A percentile compares a stretch with the other conserved stretches of the same genome.
Conservation (phyloP, 345 rosid species). For the Rhodamnia argentea region DNA sequence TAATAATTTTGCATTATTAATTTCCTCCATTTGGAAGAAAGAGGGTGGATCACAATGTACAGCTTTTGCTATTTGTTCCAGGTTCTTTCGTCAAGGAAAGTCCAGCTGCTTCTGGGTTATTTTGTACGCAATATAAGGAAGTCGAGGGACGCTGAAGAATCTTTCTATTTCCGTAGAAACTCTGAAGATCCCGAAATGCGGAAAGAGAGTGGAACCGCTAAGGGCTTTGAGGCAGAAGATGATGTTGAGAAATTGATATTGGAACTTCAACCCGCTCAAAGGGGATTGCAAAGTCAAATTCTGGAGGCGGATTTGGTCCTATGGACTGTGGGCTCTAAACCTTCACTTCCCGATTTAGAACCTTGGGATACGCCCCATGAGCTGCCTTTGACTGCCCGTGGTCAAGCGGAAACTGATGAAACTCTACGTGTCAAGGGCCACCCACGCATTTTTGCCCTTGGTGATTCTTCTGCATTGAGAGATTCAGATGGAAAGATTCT, state of each 20-base stretch:
- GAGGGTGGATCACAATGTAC: neutral
- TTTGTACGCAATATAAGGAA: neutral
- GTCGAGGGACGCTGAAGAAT: neutral
- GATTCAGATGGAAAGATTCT: constrained; percentile 70
- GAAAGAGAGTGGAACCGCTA: constrained; percentile 63
- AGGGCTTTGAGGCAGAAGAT: constrained; percentile 53
- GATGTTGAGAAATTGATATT: constrained; percentile 37
- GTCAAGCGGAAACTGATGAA: constrained; percentile 93
- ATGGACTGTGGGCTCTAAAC: constrained; percentile 87
- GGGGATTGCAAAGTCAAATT: constrained; percentile 55
- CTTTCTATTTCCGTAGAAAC: neutral
- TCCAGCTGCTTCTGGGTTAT: neutral
- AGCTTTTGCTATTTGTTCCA: neutral
- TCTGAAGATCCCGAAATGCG: constrained; percentile 62
- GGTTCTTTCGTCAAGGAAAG: neutral
- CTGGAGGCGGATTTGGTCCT: constrained; percentile 76
- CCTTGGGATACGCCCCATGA: constrained; percentile 22
- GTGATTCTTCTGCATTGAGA: constrained; percentile 80
- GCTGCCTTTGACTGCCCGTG: constrained; percentile 66
- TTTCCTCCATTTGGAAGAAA: neutral
- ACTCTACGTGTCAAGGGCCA: constrained; percentile 94
- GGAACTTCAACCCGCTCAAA: constrained; percentile 79
- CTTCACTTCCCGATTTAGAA: constrained; percentile 64
- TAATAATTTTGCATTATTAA: neutral
- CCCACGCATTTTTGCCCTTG: constrained; percentile 85